Evolutionary conservation across 192 early-diverging fungal genomes (phyloP), one percentile per base, ranked within the genome.

Genomic region (Coemansia sp.): DNA sequence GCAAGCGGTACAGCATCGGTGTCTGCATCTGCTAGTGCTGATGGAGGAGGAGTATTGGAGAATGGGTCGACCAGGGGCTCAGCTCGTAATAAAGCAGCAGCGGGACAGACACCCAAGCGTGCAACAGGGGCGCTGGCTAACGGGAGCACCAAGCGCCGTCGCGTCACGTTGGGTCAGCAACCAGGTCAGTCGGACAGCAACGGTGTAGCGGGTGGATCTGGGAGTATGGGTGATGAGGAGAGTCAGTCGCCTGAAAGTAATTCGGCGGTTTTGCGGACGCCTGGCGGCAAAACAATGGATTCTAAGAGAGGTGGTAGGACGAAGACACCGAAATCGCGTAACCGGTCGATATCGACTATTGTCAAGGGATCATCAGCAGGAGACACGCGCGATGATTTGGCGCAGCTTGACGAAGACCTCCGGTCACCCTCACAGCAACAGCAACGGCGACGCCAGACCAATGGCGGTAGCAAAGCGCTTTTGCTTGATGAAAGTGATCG

Each of bases 301-400:
- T 20, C 22, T 25, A 44, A 44, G 42, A 25, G 15, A 32, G 43
- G 20, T 11, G 55, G 35, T 32, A 55, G 43, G 20, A n/a, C 53
- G 10, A 40, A 58, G 22, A 47, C 43, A 39, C 25, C 66, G 13
- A 53, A 59, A 30, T 29, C 51, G 22, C 53, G 67, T 38, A 51
- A 54, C 29, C 60, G 67, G 17, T 71, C 67, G 28, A 44, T 49
- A 1, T 71, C 67, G 1, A 55, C 60, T 3, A 32, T 52, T 1
- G 52, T 46, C 38, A 67, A 58, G 45, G 42, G 24, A 3, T 8
- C 30, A 18, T 47, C 27, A 18, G 29, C 4, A 14, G 29, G 2
- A 17, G 29, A 32, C 5, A 30, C 14, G 20, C 14, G 17, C 8
- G 29, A 19, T 17, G 29, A 2, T 13, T 47, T 47, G 5, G 45